Percentiles rank a stretch among this genome's conserved stretches.
Evolutionary conservation across 208 protist species (phyloP).

Genomic region (Wallacemonas collosoma): DNA sequence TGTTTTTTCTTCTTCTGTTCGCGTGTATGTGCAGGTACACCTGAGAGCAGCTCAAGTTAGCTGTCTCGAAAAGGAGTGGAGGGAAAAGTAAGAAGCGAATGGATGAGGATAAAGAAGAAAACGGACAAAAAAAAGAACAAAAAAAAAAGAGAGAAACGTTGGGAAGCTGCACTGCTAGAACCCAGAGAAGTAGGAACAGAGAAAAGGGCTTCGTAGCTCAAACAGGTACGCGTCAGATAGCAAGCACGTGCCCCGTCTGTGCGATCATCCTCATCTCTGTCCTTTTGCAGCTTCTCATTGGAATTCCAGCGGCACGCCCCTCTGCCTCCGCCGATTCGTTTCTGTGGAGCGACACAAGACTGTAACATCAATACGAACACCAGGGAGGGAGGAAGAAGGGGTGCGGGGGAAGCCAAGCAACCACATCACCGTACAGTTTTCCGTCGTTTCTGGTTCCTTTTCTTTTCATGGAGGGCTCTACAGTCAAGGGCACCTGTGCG

Average conservation of each 20-base stretch:
- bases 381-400: no score
- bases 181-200: no score
- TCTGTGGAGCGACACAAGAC: no score
- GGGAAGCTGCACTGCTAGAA: background rate
- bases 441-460: slow-evolving; percentile 17
- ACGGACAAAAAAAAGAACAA: slow-evolving; percentile 20
- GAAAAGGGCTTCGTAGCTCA: no score
- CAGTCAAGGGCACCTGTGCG: background rate
- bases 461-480: slow-evolving; percentile 14
- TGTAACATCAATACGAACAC: no score
- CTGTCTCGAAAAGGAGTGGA: background rate
- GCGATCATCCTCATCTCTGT: no score
- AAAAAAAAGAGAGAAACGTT: slow-evolving; percentile 10
- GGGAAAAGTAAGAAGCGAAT: background rate
- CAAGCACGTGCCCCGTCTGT: no score
- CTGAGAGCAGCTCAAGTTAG: background rate
- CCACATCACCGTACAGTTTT: background rate
- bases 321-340: no score
- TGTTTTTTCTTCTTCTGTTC: background rate
- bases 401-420: no score
- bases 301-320: no score
- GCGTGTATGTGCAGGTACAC: background rate
- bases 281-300: no score
- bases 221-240: no score
- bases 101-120: slow-evolving; percentile 12